Conservation (phyloP, 345 rosid species). For the Aegle marmelos region DNA sequence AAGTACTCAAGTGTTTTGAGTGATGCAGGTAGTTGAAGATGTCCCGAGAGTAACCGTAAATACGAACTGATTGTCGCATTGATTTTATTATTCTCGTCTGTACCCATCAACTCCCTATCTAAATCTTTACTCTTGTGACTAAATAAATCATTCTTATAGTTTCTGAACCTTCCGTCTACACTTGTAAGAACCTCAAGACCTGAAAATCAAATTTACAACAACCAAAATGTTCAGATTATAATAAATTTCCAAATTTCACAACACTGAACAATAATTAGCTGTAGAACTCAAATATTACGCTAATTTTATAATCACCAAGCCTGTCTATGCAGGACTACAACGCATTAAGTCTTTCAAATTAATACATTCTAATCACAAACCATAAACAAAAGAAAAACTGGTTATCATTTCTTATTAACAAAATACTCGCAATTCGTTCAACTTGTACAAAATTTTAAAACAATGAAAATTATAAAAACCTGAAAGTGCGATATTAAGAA, state of each 20-base stretch:
- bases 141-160: conserved; percentile 61
- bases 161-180: conserved; percentile 64
- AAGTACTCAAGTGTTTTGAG: conserved; percentile 86
- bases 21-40: conserved; percentile 59
- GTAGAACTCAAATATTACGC: neutral
- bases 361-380: no score
- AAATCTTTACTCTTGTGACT: conserved; percentile 70
- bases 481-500: conserved; percentile 51
- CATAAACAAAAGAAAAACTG: neutral
- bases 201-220: conserved; percentile 31
- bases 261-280: neutral
- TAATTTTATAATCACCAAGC: neutral
- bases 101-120: conserved; percentile 70
- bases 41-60: conserved; percentile 64
- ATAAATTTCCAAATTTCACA: neutral
- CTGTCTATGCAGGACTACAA: neutral
- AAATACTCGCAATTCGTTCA: neutral
- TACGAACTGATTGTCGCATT: conserved; percentile 53
- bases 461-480: conserved; percentile 32
- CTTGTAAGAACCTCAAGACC: conserved; percentile 71
- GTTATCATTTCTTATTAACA: neutral
- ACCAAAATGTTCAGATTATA: neutral
- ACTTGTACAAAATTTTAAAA: no score
- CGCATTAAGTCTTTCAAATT: neutral
- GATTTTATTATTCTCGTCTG: conserved; percentile 58